A percentile compares a stretch with the other conserved stretches of the same genome.
Evolutionary conservation across 2,329 filamentous ascomycete species (phyloP).

Genomic region (Curvularia hawaiiensis): DNA sequence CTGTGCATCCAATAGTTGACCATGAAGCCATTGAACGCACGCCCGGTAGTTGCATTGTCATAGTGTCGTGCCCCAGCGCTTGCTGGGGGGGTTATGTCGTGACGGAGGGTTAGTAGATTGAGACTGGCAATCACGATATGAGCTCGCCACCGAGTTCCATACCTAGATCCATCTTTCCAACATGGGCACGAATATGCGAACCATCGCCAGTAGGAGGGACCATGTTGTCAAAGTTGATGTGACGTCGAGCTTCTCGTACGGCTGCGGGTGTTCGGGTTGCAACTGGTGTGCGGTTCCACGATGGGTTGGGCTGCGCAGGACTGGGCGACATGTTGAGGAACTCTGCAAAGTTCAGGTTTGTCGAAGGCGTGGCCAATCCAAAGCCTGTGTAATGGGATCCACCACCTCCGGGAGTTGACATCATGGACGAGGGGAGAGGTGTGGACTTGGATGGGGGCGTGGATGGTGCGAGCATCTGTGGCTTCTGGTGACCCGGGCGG

Average conservation of each 20-base stretch:
- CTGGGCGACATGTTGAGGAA: slow-evolving; percentile 98
- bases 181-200: slow-evolving; percentile 44
- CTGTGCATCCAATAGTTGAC: slow-evolving; percentile 9
- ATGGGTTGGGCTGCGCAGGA: slow-evolving; percentile 74
- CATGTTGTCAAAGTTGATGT: slow-evolving; percentile 83
- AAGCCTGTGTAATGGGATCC: slow-evolving; percentile 61
- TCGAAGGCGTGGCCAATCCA: slow-evolving; percentile 75
- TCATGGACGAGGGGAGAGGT: slow-evolving; percentile 80
- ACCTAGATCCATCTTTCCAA: slow-evolving; percentile 58
- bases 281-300: slow-evolving; percentile 70
- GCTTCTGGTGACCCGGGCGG: slow-evolving; percentile 54
- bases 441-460: slow-evolving; percentile 60
- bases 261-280: slow-evolving; percentile 71
- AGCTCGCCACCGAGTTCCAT: slow-evolving; percentile 71
- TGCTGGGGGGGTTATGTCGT: slow-evolving; percentile 6
- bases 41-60: slow-evolving; percentile 26
- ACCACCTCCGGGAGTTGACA: slow-evolving; percentile 80
- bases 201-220: slow-evolving; percentile 59
- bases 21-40: slow-evolving; percentile 11
- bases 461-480: slow-evolving; percentile 58
- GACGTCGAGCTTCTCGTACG: slow-evolving; percentile 71
- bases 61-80: slow-evolving; percentile 29
- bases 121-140: slow-evolving; percentile 49
- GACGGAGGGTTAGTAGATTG: slow-evolving; percentile 19
- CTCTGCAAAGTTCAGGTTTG: slow-evolving; percentile 91